Evolutionary conservation across 306 rosid genomes (phyloP).

Genomic region (Begonia peltatifolia): DNA sequence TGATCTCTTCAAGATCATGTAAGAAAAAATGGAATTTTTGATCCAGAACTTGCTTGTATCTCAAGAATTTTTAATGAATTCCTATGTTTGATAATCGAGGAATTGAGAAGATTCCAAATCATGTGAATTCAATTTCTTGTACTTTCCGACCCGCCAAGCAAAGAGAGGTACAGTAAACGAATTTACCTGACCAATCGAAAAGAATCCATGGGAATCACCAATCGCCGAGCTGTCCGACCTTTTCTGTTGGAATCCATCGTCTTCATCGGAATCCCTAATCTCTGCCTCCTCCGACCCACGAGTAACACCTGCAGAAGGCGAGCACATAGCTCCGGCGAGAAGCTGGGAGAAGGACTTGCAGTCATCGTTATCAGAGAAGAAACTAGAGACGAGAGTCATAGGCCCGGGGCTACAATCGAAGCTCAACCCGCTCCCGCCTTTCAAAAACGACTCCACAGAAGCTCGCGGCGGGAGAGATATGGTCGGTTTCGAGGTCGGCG

Average conservation of each 20-base stretch:
- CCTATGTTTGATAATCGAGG: too few relatives aligned
- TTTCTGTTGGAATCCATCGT: conserved; percentile 16
- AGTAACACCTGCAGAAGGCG: conserved; percentile 23
- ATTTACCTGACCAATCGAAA: conserved; percentile 47
- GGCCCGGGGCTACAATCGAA: conserved; percentile 73
- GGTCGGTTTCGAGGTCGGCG: conserved; percentile 21
- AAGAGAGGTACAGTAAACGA: too few relatives aligned
- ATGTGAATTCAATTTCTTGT: too few relatives aligned
- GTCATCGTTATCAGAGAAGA: conserved; percentile 43
- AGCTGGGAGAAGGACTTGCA: conserved; percentile 74
- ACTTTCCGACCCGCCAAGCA: too few relatives aligned
- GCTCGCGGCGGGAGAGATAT: conserved; percentile 49
- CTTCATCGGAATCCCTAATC: conserved; percentile 8
- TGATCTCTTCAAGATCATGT: too few relatives aligned
- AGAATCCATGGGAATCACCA: conserved; percentile 27
- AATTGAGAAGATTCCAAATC: too few relatives aligned
- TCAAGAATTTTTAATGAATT: too few relatives aligned
- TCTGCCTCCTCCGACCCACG: conserved; percentile 7
- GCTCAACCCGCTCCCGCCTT: conserved; percentile 16
- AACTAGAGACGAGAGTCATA: conserved; percentile 57
- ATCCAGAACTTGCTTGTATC: too few relatives aligned
- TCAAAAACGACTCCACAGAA: conserved; percentile 41
- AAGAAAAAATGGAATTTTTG: too few relatives aligned
- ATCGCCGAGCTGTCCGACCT: conserved; percentile 11
- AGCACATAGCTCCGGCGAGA: conserved; percentile 58